phyloP scores from a whole-genome alignment of 495 filamentous ascomycete species.

The Aspergillus olivimuriae region DNA sequence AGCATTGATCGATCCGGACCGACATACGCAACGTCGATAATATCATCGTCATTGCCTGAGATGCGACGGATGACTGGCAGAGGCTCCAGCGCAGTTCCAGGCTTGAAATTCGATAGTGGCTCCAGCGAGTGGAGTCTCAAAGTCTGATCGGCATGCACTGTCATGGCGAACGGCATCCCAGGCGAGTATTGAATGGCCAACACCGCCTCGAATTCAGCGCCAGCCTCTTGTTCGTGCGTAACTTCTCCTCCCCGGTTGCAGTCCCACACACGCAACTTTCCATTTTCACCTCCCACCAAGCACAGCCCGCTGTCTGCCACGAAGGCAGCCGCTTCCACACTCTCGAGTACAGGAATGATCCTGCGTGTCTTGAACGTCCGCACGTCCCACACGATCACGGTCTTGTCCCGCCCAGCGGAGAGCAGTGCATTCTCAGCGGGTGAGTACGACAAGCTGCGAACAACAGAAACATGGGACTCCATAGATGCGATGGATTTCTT shows the following conservation, averaged over 20 bases:
- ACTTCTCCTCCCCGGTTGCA: slow-evolving; percentile 69
- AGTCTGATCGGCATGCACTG: slow-evolving; percentile 85
- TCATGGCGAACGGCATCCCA: slow-evolving; percentile 61
- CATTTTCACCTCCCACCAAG: slow-evolving; percentile 82
- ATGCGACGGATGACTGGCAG: slow-evolving; percentile 61
- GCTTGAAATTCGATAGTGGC: slow-evolving; percentile 28
- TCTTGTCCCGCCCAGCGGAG: slow-evolving; percentile 92
- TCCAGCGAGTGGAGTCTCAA: slow-evolving; percentile 65
- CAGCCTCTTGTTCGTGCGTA: slow-evolving; percentile 59
- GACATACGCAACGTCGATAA: slow-evolving; percentile 86
- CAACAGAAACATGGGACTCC: slow-evolving; percentile 88
- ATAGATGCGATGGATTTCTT: slow-evolving; percentile 69
- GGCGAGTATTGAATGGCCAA: slow-evolving; percentile 60
- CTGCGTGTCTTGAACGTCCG: slow-evolving; percentile 75
- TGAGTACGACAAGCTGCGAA: slow-evolving; percentile 78
- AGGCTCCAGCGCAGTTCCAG: slow-evolving; percentile 34
- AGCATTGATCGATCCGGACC: slow-evolving; percentile 71
- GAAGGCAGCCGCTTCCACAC: slow-evolving; percentile 78
- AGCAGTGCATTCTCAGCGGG: slow-evolving; percentile 64
- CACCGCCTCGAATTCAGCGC: slow-evolving; percentile 71
- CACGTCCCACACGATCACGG: slow-evolving; percentile 84
- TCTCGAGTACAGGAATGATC: slow-evolving; percentile 79
- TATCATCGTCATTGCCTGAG: slow-evolving; percentile 94
- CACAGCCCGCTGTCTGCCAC: slow-evolving; percentile 60
- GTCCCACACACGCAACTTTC: slow-evolving; percentile 76